These are phyloP conservation scores for Debaryomyces maramus DNA, from an alignment of 805 yeast species.

Conservation along the genomic window DNA sequence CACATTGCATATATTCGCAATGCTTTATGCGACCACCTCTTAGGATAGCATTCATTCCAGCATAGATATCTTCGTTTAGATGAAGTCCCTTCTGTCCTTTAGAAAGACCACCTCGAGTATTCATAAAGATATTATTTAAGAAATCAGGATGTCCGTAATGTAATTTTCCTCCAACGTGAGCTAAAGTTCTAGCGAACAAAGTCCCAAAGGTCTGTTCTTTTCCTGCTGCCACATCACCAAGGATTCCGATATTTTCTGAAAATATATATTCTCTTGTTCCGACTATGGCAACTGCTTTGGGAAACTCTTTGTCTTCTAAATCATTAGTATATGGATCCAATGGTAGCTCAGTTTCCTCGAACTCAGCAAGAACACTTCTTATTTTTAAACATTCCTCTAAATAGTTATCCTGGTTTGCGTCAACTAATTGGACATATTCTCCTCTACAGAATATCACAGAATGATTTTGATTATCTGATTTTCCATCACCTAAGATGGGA, in stretches of 20 bases:
- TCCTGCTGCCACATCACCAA: slow-evolving; percentile 90
- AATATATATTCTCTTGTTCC: slow-evolving; percentile 88
- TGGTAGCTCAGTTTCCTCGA: slow-evolving; percentile 67
- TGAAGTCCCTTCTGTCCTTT: slow-evolving; percentile 86
- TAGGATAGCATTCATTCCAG: slow-evolving; percentile 80
- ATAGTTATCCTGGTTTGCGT: slow-evolving; percentile 86
- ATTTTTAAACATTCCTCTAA: slow-evolving; percentile 83
- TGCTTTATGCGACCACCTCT: slow-evolving; percentile 89
- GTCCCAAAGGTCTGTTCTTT: slow-evolving; percentile 90
- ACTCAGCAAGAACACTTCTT: slow-evolving; percentile 78
- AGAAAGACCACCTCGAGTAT: slow-evolving; percentile 85
- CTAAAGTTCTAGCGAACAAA: slow-evolving; percentile 75
- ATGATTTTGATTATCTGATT: slow-evolving; percentile 84
- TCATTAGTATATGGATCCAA: slow-evolving; percentile 23
- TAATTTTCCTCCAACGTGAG: slow-evolving; percentile 82
- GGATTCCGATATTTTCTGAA: slow-evolving; percentile 81
- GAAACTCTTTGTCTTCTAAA: slow-evolving; percentile 14
- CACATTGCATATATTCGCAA: slow-evolving; percentile 86
- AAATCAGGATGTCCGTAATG: slow-evolving; percentile 92
- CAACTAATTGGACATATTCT: slow-evolving; percentile 80
- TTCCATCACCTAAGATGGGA: slow-evolving; percentile 86
- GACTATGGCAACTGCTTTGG: slow-evolving; percentile 72
- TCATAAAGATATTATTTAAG: slow-evolving; percentile 71
- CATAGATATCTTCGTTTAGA: slow-evolving; percentile 84
- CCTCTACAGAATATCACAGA: slow-evolving; percentile 79